These are phyloP conservation scores for Suillus clintonianus DNA, from an alignment of 768 basidiomycete genomes.

Conservation along the genomic window DNA sequence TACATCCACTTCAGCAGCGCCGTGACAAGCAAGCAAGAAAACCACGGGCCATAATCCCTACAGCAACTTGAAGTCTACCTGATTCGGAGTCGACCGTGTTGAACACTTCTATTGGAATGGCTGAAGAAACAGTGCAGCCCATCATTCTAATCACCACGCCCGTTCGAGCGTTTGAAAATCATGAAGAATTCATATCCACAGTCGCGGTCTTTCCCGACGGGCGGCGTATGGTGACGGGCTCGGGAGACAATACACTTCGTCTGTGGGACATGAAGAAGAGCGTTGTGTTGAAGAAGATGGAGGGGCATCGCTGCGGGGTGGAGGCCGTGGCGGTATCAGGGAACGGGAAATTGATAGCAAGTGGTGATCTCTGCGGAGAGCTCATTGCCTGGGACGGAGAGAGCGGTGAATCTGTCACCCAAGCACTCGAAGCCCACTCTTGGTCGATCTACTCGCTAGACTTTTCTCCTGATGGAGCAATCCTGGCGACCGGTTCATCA, in stretches of 20 bases:
- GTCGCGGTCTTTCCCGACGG: background rate
- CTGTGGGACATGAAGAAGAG: background rate
- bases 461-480: background rate
- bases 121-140: no score
- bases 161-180: no score
- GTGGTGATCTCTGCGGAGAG: background rate
- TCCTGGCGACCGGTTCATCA: background rate
- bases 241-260: background rate
- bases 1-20: no score
- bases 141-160: no score
- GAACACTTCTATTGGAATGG: no score
- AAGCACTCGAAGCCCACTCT: background rate
- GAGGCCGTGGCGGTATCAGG: background rate
- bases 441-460: background rate
- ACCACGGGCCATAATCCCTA: no score
- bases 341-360: background rate
- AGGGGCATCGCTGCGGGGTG: background rate
- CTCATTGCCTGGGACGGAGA: background rate
- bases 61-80: no score
- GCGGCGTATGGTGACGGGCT: background rate
- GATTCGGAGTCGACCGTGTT: no score
- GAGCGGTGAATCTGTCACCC: background rate
- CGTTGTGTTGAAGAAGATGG: background rate
- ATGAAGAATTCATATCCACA: no score
- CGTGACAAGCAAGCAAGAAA: no score